Conservation (phyloP, 164 flowering plant species). For the Euptelea pleiosperma region DNA sequence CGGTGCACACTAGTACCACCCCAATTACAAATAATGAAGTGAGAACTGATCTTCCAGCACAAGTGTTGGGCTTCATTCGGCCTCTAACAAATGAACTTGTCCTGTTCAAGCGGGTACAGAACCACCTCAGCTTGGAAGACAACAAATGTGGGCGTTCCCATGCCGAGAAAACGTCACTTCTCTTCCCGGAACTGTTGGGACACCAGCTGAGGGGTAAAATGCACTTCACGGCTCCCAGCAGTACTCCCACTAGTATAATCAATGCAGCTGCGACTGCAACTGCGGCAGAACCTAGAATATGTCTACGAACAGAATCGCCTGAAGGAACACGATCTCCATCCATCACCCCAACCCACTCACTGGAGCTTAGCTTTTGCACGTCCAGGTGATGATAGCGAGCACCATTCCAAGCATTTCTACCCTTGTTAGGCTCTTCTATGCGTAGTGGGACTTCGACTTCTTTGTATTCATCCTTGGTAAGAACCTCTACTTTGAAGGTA, state of each 20-base stretch:
- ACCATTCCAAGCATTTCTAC: slow-evolving; percentile 87
- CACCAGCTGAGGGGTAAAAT: slow-evolving; percentile 74
- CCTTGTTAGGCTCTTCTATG: slow-evolving; percentile 51
- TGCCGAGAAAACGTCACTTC: slow-evolving; percentile 42
- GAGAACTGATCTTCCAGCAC: slow-evolving; percentile 43
- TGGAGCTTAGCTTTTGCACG: slow-evolving; percentile 62
- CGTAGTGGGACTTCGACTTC: slow-evolving; percentile 79
- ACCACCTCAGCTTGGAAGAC: slow-evolving; percentile 52
- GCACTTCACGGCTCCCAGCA: slow-evolving; percentile 79
- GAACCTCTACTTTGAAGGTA: slow-evolving; percentile 57
- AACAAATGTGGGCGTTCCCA: slow-evolving; percentile 53
- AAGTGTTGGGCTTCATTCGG: slow-evolving; percentile 52
- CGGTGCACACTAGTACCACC: slow-evolving; percentile 49
- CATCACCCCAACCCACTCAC: slow-evolving; percentile 76
- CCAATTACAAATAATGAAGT: slow-evolving; percentile 36
- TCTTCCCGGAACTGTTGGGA: slow-evolving; percentile 48
- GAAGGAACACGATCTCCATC: slow-evolving; percentile 93
- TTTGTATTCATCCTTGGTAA: slow-evolving; percentile 57
- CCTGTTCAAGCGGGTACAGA: slow-evolving; percentile 70
- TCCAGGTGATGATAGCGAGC: slow-evolving; percentile 91
- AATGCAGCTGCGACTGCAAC: slow-evolving; percentile 38
- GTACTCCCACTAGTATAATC: slow-evolving; percentile 55
- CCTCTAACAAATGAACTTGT: slow-evolving; percentile 38
- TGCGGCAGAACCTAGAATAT: slow-evolving; percentile 61
- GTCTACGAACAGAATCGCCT: slow-evolving; percentile 55